A percentile compares a stretch with the other conserved stretches of the same genome.
Evolutionary conservation across 2,329 filamentous ascomycete genomes (phyloP).

Genomic region (Verticillium albo-atrum): DNA sequence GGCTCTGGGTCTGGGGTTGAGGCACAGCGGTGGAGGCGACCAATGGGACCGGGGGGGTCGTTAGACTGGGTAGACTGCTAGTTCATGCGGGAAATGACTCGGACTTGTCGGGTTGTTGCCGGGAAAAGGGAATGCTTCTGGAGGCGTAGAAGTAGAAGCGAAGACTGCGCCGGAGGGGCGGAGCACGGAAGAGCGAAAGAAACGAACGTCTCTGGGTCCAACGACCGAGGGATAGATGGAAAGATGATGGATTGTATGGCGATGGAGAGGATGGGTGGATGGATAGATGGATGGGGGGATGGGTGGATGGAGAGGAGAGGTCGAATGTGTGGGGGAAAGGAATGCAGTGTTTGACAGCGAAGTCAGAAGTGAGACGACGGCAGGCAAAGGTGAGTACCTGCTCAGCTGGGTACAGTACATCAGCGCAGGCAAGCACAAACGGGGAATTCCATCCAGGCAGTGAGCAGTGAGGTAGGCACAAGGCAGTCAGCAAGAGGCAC

Average conservation of each 20-base stretch:
- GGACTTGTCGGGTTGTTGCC: background rate
- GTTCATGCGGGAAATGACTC: constrained; percentile 1
- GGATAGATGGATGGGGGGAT: background rate
- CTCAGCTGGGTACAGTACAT: no score
- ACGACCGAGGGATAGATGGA: no score
- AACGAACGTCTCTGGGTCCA: no score
- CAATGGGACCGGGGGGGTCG: background rate
- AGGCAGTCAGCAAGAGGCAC: no score
- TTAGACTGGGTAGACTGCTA: background rate
- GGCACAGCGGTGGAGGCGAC: background rate
- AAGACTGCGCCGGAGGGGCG: background rate
- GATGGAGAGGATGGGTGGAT: background rate
- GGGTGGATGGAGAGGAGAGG: background rate
- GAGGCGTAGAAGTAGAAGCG: background rate
- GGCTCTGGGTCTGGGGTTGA: background rate
- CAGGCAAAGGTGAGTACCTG: no score
- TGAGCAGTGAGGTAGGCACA: no score
- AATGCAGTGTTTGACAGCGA: background rate
- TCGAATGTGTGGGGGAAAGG: background rate
- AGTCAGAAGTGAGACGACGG: no score
- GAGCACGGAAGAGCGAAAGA: no score
- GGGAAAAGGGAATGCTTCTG: background rate
- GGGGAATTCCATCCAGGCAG: no score
- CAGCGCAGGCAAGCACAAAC: no score
- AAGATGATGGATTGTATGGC: background rate